A percentile compares a stretch with the other conserved stretches of the same genome.
Conservation (phyloP, 495 filamentous ascomycete species). For the Thermothielavioides terrestris region DNA sequence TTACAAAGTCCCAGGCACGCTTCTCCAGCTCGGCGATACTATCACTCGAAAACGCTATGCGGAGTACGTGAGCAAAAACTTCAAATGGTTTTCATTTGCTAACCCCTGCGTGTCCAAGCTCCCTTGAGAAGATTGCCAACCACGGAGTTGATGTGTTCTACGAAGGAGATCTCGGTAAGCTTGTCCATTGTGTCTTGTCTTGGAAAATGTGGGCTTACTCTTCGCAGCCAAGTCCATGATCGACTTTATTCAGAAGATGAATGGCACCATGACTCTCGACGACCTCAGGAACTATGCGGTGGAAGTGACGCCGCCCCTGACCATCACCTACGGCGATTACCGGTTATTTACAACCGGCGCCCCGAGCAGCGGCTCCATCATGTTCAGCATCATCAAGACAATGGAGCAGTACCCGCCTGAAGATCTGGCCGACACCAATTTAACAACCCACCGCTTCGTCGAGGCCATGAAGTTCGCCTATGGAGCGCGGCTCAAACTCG, state of each 20-base stretch:
- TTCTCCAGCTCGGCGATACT: slow-evolving; percentile 59
- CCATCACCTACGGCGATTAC: slow-evolving; percentile 63
- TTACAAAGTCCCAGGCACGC: slow-evolving; percentile 22
- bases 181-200: neutral
- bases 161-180: slow-evolving; percentile 45
- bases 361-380: slow-evolving; percentile 66
- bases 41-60: slow-evolving; percentile 75
- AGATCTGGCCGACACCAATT: slow-evolving; percentile 22
- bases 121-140: slow-evolving; percentile 64
- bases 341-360: slow-evolving; percentile 59
- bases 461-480: slow-evolving; percentile 87
- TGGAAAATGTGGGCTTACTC: neutral
- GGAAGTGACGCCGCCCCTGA: slow-evolving; percentile 49
- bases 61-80: slow-evolving; percentile 29
- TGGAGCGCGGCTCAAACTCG: slow-evolving; percentile 58
- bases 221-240: slow-evolving; percentile 64
- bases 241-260: slow-evolving; percentile 47
- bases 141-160: slow-evolving; percentile 71
- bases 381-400: slow-evolving; percentile 65
- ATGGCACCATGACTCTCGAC: slow-evolving; percentile 75
- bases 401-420: slow-evolving; percentile 58
- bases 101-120: slow-evolving; percentile 32
- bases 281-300: slow-evolving; percentile 66
- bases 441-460: slow-evolving; percentile 68
- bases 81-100: neutral